A percentile compares a stretch with the other conserved stretches of the same genome.
Conservation (phyloP, 768 basidiomycete species). For the Crucibulum laeve region DNA sequence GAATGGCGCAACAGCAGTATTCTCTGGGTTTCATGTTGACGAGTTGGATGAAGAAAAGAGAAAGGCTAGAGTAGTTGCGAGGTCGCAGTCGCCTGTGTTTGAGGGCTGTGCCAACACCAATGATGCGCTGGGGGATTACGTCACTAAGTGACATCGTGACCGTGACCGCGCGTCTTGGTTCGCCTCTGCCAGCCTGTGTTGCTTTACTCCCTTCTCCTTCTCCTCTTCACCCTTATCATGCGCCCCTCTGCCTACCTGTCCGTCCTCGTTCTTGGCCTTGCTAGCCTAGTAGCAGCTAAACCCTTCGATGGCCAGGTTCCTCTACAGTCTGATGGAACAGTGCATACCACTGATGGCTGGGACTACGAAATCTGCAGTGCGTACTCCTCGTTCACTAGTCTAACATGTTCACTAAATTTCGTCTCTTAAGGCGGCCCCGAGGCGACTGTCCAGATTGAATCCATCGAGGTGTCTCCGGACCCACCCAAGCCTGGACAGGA, state of each 20-base stretch:
- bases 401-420: slow-evolving; percentile 5
- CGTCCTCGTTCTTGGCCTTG: slow-evolving; percentile 11
- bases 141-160: slow-evolving; percentile 10
- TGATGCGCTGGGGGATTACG: too few relatives aligned
- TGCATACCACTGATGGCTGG: slow-evolving; percentile 49
- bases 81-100: too few relatives aligned
- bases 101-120: too few relatives aligned
- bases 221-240: slow-evolving; percentile 6
- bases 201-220: neutral
- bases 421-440: slow-evolving; percentile 32
- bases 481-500: slow-evolving; percentile 86
- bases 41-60: slow-evolving; percentile 12
- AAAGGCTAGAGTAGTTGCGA: slow-evolving; percentile 9
- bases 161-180: slow-evolving; percentile 16
- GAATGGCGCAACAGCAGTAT: slow-evolving; percentile 93
- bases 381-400: slow-evolving; percentile 17
- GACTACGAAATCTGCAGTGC: slow-evolving; percentile 71
- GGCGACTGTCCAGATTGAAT: slow-evolving; percentile 59
- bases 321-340: slow-evolving; percentile 17
- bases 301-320: slow-evolving; percentile 18
- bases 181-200: slow-evolving; percentile 16
- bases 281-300: slow-evolving; percentile 14
- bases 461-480: slow-evolving; percentile 76
- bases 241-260: slow-evolving; percentile 1
- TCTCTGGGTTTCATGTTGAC: slow-evolving; percentile 68